Percentiles rank a stretch among this genome's conserved stretches.
These are phyloP conservation scores for Dioscorea zingiberensis DNA, from an alignment of 106 monocot species.

Conservation along the genomic window DNA sequence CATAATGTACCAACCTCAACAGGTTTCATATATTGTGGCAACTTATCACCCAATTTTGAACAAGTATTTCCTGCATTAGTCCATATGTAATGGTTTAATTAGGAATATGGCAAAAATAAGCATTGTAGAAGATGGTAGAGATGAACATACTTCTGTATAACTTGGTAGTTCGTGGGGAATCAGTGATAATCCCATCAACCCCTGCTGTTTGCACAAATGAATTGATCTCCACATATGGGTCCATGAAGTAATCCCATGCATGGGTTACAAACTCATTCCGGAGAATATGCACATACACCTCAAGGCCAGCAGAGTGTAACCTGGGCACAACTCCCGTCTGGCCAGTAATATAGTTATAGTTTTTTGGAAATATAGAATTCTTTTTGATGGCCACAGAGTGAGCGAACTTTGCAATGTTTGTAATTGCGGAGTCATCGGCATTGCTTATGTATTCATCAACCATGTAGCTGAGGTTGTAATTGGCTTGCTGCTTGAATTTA, in stretches of 20 bases:
- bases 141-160: constrained; percentile 52
- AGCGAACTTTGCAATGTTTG: constrained; percentile 55
- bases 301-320: constrained; percentile 41
- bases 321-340: constrained; percentile 28
- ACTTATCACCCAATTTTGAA: constrained; percentile 15
- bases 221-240: constrained; percentile 66
- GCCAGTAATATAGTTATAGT: constrained; percentile 12
- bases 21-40: constrained; percentile 32
- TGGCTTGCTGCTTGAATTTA: constrained; percentile 45
- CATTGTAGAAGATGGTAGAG: neutral
- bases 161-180: constrained; percentile 50
- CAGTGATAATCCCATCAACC: constrained; percentile 70
- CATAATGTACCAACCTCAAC: constrained; percentile 23
- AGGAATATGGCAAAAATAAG: neutral
- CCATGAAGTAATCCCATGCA: constrained; percentile 69
- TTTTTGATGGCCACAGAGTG: constrained; percentile 46
- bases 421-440: constrained; percentile 31
- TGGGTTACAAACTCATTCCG: constrained; percentile 58
- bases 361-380: constrained; percentile 40
- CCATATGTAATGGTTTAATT: constrained; percentile 10
- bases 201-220: constrained; percentile 22
- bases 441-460: constrained; percentile 41
- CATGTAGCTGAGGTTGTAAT: constrained; percentile 56
- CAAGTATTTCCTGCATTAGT: constrained; percentile 47
- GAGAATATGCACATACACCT: constrained; percentile 51